Evolutionary conservation across 2,329 filamentous ascomycete genomes (phyloP), one percentile per base, ranked within the genome.

Genomic region (Colletotrichum echinochloae): DNA sequence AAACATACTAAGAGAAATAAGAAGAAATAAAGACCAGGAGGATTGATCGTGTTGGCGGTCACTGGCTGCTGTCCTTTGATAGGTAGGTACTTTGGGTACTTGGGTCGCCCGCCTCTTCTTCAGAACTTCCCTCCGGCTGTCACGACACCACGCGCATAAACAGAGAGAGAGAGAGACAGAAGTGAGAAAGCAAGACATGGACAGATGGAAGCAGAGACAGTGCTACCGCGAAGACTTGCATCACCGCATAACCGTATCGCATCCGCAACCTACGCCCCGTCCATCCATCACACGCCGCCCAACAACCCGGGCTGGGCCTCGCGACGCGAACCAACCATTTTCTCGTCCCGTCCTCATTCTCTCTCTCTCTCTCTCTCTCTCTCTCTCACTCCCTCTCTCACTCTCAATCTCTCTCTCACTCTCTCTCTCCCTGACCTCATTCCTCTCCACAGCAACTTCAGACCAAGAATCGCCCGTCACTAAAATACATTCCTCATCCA

Each of bases 381-480:
- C 44, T 57, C 65, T 60, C 37, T 28, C 65, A 26, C 51, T 51
- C n/a, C 14, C 35, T 33, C 39, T 26, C 23, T 23, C 30, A 9
- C 51, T 54, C n/a, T n/a, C n/a, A n/a, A n/a, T n/a, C 48, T 54
- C 44, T 57, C 65, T 60, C 37, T 28, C 65, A 26, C 51, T 51
- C n/a, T n/a, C 35, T 33, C 39, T 26, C 23, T 23, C 30, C 20
- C 51, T 54, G 51, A 54, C 33, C 51, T 54, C 51, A 54, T 54
- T 54, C 20, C 16, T 46, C 44, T 12, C 33, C 41, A 35, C 16
- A 12, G 57, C 18, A 33, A 49, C 57, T 60, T 60, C 57, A 12
- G 57, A 60, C n/a, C 57, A 60, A 60, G 33, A 33, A 33, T 37
- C n/a, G 12, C 46, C 46, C 30, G 39, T 37, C 26, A 35, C 46